Conservation (phyloP, 2,329 filamentous ascomycete genomes). For the Pezicula neosporulosa region DNA sequence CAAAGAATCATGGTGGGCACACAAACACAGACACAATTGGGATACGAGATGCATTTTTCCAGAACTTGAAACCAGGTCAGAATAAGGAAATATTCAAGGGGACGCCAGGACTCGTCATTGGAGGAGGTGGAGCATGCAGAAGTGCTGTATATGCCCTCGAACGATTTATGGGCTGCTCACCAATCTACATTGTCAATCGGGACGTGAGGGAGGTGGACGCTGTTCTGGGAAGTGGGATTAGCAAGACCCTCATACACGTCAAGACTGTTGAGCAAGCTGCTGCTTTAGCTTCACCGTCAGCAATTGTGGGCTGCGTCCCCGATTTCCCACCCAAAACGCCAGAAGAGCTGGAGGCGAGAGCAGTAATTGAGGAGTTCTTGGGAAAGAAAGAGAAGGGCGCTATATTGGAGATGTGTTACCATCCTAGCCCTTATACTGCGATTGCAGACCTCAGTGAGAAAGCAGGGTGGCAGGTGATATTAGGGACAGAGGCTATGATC, state of each 20-base stretch:
- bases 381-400: slow-evolving; percentile 17
- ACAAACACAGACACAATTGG: slow-evolving; percentile 79
- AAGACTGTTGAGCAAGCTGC: slow-evolving; percentile 13
- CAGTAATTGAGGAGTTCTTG: slow-evolving; percentile 14
- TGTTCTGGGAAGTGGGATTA: slow-evolving; percentile 13
- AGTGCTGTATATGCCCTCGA: slow-evolving; percentile 65
- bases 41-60: slow-evolving; percentile 51
- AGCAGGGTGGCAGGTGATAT: slow-evolving; percentile 17
- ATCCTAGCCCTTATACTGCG: slow-evolving; percentile 16
- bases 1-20: slow-evolving; percentile 39
- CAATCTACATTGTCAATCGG: slow-evolving; percentile 19
- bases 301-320: slow-evolving; percentile 17
- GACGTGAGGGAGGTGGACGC: slow-evolving; percentile 14
- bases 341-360: slow-evolving; percentile 15
- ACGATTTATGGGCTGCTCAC: slow-evolving; percentile 10
- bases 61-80: slow-evolving; percentile 39
- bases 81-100: slow-evolving; percentile 11
- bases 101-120: slow-evolving; percentile 60
- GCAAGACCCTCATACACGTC: slow-evolving; percentile 13
- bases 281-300: slow-evolving; percentile 6
- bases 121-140: slow-evolving; percentile 69
- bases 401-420: slow-evolving; percentile 22
- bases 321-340: slow-evolving; percentile 16
- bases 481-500: slow-evolving; percentile 23
- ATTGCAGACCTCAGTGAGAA: slow-evolving; percentile 12